Evolutionary conservation across 257 asterid species (phyloP).

Genomic region (Jacaranda mimosifolia): DNA sequence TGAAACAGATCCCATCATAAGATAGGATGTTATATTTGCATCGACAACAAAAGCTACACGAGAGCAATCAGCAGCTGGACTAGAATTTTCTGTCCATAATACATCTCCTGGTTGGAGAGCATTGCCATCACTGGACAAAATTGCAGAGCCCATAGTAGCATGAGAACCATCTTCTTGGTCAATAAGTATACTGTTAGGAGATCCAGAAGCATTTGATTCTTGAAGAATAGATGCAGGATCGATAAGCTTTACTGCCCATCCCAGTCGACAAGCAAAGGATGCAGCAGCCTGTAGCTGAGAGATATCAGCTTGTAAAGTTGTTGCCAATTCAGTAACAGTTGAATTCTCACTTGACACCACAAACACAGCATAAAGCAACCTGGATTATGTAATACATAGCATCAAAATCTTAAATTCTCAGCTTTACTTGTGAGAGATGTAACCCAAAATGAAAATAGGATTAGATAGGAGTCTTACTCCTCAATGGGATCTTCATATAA

Average conservation of each 20-base stretch:
- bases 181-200: conserved; percentile 73
- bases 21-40: conserved; percentile 98
- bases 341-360: conserved; percentile 98
- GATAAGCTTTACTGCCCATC: conserved; percentile 95
- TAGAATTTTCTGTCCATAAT: conserved; percentile 72
- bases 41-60: conserved; percentile 99
- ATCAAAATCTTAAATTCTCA: conserved; percentile 39
- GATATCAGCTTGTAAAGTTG: conserved; percentile 96
- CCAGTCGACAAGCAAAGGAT: conserved; percentile 97
- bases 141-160: conserved; percentile 59
- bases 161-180: conserved; percentile 83
- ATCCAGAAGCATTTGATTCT: conserved; percentile 71
- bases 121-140: conserved; percentile 62
- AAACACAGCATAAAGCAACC: conserved; percentile 99
- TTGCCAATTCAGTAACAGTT: conserved; percentile 92
- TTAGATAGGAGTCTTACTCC: conserved; percentile 69
- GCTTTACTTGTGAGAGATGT: conserved; percentile 34
- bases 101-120: conserved; percentile 73
- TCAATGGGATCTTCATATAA: conserved; percentile 99
- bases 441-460: conserved; percentile 32
- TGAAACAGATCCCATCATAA: conserved; percentile 99
- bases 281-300: conserved; percentile 99
- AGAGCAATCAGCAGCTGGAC: conserved; percentile 72
- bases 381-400: conserved; percentile 46
- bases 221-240: conserved; percentile 96